Evolutionary conservation across 352 stramenopile species (phyloP).

Genomic region (Phytophthora meadii): DNA sequence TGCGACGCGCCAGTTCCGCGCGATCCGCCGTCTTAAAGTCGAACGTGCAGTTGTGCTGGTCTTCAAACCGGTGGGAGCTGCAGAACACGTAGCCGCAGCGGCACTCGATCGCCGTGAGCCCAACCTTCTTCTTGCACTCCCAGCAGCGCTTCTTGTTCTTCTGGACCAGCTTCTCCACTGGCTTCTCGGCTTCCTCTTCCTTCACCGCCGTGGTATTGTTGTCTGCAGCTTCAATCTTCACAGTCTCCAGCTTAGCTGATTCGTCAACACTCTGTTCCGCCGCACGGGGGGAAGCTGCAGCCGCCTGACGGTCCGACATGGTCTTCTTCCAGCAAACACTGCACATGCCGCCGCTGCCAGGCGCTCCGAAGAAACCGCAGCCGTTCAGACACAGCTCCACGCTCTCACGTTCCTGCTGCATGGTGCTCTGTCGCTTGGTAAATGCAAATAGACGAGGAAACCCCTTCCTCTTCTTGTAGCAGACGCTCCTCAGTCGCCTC

Average conservation of each 20-base stretch:
- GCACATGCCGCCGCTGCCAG: slow-evolving; percentile 80
- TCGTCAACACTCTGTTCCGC: slow-evolving; percentile 38
- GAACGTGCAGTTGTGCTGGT: slow-evolving; percentile 88
- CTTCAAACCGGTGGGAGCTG: slow-evolving; percentile 84
- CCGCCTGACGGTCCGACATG: slow-evolving; percentile 76
- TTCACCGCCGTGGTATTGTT: slow-evolving; percentile 14
- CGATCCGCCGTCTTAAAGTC: slow-evolving; percentile 88
- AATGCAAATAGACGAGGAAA: neutral
- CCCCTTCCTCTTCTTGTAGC: slow-evolving; percentile 8
- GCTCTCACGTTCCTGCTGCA: slow-evolving; percentile 86
- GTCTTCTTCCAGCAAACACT: slow-evolving; percentile 89
- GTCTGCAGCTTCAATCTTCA: slow-evolving; percentile 10
- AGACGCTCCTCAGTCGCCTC: slow-evolving; percentile 13
- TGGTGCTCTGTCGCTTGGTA: slow-evolving; percentile 28
- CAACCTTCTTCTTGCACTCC: slow-evolving; percentile 93
- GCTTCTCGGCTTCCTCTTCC: slow-evolving; percentile 17
- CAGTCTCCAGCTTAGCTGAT: slow-evolving; percentile 6
- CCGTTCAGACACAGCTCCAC: slow-evolving; percentile 76
- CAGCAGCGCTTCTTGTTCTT: slow-evolving; percentile 93
- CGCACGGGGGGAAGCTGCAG: slow-evolving; percentile 24
- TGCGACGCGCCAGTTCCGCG: slow-evolving; percentile 75
- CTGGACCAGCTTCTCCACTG: slow-evolving; percentile 62
- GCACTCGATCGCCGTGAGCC: slow-evolving; percentile 90
- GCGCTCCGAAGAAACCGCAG: slow-evolving; percentile 81
- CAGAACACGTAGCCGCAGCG: slow-evolving; percentile 91